A percentile compares a stretch with the other conserved stretches of the same genome.
These are phyloP conservation scores for Tricladium varicosporioides DNA, from an alignment of 2,329 filamentous ascomycete genomes.

Conservation along the genomic window DNA sequence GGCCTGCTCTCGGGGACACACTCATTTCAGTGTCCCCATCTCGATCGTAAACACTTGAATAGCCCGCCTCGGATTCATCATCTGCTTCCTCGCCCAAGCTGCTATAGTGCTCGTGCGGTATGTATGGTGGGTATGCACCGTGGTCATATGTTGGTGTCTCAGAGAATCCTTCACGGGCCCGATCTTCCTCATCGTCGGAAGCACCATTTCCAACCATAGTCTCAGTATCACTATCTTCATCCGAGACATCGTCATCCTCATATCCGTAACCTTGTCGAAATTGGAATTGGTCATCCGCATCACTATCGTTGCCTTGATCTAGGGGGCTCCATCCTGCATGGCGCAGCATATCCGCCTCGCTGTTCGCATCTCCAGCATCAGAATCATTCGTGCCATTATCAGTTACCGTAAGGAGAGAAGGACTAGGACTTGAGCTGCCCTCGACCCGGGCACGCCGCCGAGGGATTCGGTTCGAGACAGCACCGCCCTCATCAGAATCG, in stretches of 20 bases:
- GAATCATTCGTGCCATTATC: conserved; percentile 25
- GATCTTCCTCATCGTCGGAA: conserved; percentile 27
- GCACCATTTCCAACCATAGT: conserved; percentile 26
- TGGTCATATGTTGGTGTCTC: conserved; percentile 19
- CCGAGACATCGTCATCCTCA: conserved; percentile 16
- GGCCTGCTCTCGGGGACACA: conserved; percentile 22
- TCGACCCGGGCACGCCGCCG: conserved; percentile 12
- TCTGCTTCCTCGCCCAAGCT: conserved; percentile 17
- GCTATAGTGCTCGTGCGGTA: conserved; percentile 10
- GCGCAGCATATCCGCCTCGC: conserved; percentile 26
- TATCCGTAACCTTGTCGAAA: conserved; percentile 12
- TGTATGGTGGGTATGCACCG: conserved; percentile 13
- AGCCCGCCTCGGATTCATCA: conserved; percentile 24
- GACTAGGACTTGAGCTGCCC: conserved; percentile 14
- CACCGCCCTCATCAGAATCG: conserved; percentile 33
- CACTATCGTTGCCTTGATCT: conserved; percentile 32
- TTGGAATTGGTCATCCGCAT: conserved; percentile 19
- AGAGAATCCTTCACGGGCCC: conserved; percentile 22
- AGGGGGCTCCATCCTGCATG: conserved; percentile 35
- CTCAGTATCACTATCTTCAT: conserved; percentile 30
- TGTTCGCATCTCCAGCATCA: conserved; percentile 29
- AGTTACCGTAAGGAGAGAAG: conserved; percentile 22
- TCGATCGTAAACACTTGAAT: conserved; percentile 25
- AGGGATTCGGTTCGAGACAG: conserved; percentile 26
- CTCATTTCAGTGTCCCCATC: conserved; percentile 38